Percentiles rank a stretch among this genome's conserved stretches.
Conservation (phyloP, 2,329 filamentous ascomycete species). For the Calonectria hawksworthii region DNA sequence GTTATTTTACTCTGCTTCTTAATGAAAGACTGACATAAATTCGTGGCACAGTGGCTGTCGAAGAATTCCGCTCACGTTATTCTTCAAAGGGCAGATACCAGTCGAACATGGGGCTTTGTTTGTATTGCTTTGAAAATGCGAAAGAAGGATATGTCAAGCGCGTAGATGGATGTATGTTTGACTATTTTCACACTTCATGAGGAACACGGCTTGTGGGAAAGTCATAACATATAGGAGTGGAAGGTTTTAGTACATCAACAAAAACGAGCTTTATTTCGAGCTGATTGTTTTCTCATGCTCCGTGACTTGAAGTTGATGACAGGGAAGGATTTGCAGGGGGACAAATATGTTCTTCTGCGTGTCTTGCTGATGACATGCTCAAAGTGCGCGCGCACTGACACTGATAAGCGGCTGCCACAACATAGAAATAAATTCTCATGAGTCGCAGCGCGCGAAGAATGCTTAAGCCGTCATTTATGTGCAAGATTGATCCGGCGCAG, state of each 20-base stretch:
- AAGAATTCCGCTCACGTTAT: constrained; percentile 5
- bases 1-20: neutral
- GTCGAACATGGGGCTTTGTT: neutral
- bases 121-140: constrained; percentile 1
- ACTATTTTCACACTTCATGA: neutral
- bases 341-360: neutral
- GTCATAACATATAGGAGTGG: neutral
- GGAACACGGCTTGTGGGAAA: neutral
- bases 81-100: neutral
- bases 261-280: neutral
- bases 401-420: too few relatives aligned
- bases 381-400: neutral
- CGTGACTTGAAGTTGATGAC: neutral
- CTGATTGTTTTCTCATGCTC: neutral
- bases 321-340: neutral
- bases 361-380: neutral
- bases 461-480: neutral
- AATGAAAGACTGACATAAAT: neutral
- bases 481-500: neutral
- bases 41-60: neutral
- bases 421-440: too few relatives aligned
- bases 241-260: neutral
- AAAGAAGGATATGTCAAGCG: neutral
- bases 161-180: neutral
- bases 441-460: neutral